Evolutionary conservation across 106 monocot species (phyloP).

Genomic region (Triglochin maritima): DNA sequence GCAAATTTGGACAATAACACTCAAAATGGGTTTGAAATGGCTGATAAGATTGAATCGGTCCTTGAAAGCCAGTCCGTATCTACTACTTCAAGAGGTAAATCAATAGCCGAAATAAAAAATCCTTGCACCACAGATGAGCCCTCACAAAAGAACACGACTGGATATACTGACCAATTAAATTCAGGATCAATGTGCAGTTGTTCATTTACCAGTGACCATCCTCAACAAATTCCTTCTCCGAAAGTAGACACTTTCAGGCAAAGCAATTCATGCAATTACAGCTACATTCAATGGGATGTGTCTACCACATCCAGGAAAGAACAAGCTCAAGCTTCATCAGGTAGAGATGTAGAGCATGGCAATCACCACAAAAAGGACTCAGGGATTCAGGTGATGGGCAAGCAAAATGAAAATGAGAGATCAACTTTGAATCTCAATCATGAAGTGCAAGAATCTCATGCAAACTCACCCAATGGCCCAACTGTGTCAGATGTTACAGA

Average conservation of each 20-base stretch:
- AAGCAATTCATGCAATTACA: neutral
- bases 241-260: neutral
- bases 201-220: neutral
- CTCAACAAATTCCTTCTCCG: neutral
- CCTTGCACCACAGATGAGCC: neutral
- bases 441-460: neutral
- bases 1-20: neutral
- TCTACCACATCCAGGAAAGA: neutral
- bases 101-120: neutral
- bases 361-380: neutral
- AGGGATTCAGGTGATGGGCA: neutral
- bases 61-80: neutral
- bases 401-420: neutral
- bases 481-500: neutral
- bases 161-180: neutral
- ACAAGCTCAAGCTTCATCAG: neutral
- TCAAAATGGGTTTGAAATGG: neutral
- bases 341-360: neutral
- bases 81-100: neutral
- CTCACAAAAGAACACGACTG: neutral
- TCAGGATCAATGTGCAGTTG: neutral
- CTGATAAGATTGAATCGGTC: neutral
- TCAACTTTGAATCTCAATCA: neutral
- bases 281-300: neutral
- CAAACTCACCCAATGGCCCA: neutral